Evolutionary conservation across 169 alveolate genomes (phyloP), one percentile per base, ranked within the genome.

Genomic region (Plasmodium coatneyi): DNA sequence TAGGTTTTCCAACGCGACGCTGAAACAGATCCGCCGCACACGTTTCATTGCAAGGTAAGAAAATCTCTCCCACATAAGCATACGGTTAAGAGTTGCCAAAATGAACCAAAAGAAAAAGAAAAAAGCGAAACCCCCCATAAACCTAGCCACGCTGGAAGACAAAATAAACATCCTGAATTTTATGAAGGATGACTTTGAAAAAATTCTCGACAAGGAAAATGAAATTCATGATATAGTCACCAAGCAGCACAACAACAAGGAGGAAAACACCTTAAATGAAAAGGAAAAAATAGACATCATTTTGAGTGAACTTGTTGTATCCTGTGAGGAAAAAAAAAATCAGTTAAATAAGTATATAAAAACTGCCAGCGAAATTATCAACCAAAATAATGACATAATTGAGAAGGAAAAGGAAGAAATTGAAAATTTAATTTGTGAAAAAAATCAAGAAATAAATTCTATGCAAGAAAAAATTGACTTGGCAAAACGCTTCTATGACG

Each of bases 111-210:
- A 76, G 70, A 74, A 86, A 56, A 86, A 86, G 39, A 52, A 78
- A 19, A 86, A 74, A 74, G n/a, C 80, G 12, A 74, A 74, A 14
- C 56, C 36, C 19, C 86, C 81, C 32, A 72, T 76, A 74, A 74
- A 86, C 80, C 19, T 86, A 52, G 80, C 49, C 19, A 78, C 28
- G n/a, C 71, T 86, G 34, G 93, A 86, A 49, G 70, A 86, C 32
- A 86, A 86, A 56, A 74, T 86, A 86, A 60, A 86, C 28, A 76
- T 86, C 32, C 66, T 86, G 34, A 76, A 76, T 56, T 86, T 74
- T 76, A 86, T 86, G 86, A 86, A 86, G 80, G 70, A 74, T 86
- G 86, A 86, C n/a, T 86, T 86, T 86, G 93, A 86, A 52, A 36
- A 74, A 86, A 56, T 74, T 10, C 66, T 86, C 78, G 46, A 41